Base-by-base conservation (phyloP, 2,329 filamentous ascomycete species). In the Phaeoacremonium minimum region DNA sequence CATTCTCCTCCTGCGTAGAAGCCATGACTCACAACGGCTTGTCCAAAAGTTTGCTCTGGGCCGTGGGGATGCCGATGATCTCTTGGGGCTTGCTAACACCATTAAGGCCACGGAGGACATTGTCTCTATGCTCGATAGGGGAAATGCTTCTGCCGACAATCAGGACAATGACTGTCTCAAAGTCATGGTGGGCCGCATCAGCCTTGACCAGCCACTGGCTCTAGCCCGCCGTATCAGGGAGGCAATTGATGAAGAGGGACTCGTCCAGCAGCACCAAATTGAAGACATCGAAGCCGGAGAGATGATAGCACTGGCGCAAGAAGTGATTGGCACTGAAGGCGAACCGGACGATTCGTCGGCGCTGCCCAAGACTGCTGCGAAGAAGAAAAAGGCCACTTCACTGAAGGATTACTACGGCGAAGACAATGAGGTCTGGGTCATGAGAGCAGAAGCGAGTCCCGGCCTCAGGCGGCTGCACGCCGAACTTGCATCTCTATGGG, bases 21-120 rank as follows among this genome's bases (percentile, higher is more conserved):
- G 83, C 35, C 83, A 88, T 49, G 93, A 98, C 61, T 88, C 87
- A 3, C 84, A 94, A 52, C 85, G 93, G 2, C 70, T 98, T 4
- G 81, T 95, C 2, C 93, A 97, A 53, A 96, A 93, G 55, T 97
- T 98, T 57, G 86, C 91, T 1, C 75, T 97, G 7, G 90, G 91
- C 9, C 79, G 87, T 44, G 93, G 91, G n/a, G 86, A 95, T 51
- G 76, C 91, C 2, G 91, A 97, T 54, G 93, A 97, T 58, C 73
- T 98, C 26, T 69, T 97, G 30, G 85, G 80, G 33, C 69, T 98
- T 12, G 87, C 87, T 2, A 83, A 77, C 47, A 95, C 93, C 1
- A 86, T 97, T 41, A 63, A 76, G 35, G 81, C 85, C 6, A 89
- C 87, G 5, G 72, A 78, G 37, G 75, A 82, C 14, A 80, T 95